These are phyloP conservation scores for Coniochaeta prunicola DNA, from an alignment of 2,329 filamentous ascomycete species.

Conservation along the genomic window DNA sequence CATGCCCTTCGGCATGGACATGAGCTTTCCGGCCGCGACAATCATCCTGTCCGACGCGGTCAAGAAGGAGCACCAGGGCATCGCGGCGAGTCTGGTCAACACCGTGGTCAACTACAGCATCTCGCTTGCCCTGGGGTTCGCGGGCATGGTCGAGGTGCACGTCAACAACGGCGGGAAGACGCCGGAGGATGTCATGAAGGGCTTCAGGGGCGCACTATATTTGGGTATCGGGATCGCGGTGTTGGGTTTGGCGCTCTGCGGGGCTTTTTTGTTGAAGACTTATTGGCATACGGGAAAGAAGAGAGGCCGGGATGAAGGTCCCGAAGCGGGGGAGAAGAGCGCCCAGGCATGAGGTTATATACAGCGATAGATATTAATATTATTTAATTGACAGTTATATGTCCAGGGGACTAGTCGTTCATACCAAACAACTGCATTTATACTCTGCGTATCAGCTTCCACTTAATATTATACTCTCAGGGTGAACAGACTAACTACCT, in stretches of 20 bases:
- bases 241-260: slow-evolving; percentile 12
- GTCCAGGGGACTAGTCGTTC: too few species aligned
- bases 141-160: slow-evolving; percentile 43
- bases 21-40: slow-evolving; percentile 46
- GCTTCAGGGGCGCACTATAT: slow-evolving; percentile 14
- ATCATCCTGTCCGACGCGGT: slow-evolving; percentile 40
- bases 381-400: too few species aligned
- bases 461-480: too few species aligned
- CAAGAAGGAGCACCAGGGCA: slow-evolving; percentile 19
- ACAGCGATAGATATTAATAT: too few species aligned
- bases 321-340: neutral
- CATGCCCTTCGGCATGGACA: slow-evolving; percentile 46
- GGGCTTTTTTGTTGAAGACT: slow-evolving; percentile 9
- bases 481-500: too few species aligned
- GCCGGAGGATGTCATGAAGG: slow-evolving; percentile 11
- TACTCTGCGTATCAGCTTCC: too few species aligned
- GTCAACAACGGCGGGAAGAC: slow-evolving; percentile 21
- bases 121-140: slow-evolving; percentile 46
- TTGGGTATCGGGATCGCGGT: slow-evolving; percentile 15
- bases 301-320: neutral
- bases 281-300: neutral
- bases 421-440: too few species aligned
- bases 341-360: neutral
- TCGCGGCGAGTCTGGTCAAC: slow-evolving; percentile 38
- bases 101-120: slow-evolving; percentile 53